Base-by-base conservation (phyloP, 345 rosid species). In the Melaleuca quinquenervia region DNA sequence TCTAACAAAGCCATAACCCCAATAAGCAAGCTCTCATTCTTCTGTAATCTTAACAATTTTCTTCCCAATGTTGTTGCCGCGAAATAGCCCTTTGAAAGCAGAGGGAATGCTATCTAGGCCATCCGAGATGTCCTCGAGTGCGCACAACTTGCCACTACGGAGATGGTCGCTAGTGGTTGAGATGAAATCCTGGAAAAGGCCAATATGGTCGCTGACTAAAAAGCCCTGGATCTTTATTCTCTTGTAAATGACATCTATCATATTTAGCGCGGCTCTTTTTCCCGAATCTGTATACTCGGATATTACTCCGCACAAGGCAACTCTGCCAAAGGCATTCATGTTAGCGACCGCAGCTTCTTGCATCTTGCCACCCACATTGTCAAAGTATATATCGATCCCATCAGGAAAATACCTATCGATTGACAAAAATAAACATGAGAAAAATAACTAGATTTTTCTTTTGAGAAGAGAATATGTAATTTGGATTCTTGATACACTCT, bases 361-460 rank as follows among this genome's bases (percentile, higher is more conserved):
- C 94, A 93, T 94, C 58, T 93, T 88, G n/a, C 83, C 92, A 36
- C 94, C 95, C 45, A 93, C 94, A 13, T 93, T 93, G 93, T 94
- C 96, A 52, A 94, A 94, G 82, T 94, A 94, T 84, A 93, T 84
- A 70, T 94, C 96, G 12, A 94, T 93, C 20, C 96, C 94, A 5
- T 89, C 89, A 0, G 95, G 94, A 52, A 94, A 94, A 82, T 90
- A 90, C 90, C 95, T 92, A 48, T 70, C 48, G 18, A 88, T 51
- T 82, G 78, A 70, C 78, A 70, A 32, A 70, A 9, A 8, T 48
- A 70, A 32, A 36, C 2, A 6, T 32, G n/a, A 11, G 36, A 58
- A 58, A 58, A n/a, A 13, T 58, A 32, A n/a, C 70, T 2, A 58
- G 70, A 58, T 58, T n/a, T 26, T 58, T 58, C 70, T 58, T 58